Base-by-base conservation (phyloP, 495 filamentous ascomycete genomes). In the Aspergillus biplanus region DNA sequence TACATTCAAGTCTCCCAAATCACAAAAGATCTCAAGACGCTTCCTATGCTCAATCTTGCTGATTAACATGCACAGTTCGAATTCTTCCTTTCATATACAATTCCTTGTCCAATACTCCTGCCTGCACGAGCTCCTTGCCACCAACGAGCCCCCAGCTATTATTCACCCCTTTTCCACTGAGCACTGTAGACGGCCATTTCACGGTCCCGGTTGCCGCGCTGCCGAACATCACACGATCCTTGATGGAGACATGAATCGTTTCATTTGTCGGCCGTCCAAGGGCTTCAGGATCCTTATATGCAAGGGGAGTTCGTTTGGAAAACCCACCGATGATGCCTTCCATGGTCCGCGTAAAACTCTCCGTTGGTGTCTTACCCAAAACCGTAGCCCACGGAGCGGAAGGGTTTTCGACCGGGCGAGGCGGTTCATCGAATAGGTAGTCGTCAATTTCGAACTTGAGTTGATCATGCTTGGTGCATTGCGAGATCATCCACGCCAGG, bases 401-500 rank as follows among this genome's bases (percentile, higher is more conserved):
- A 7, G 49, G 50, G n/a, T n/a, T 21, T 21, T 60, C 62, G 8
- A 33, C 33, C 50, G 13, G 16, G 2, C 2, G 53, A 49, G 58
- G 52, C 5, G 63, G 58, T 34, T 54, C 49, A 12, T 68, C 61
- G 18, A 63, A 64, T 4, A 72, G 66, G 27, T 70, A 62, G 2
- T 60, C 64, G 7, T 67, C 62, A 7, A 67, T 16, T 32, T 72
- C 65, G 18, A 72, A 68, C 0, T 39, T 50, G 0, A 72, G 64
- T 31, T 72, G 70, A 21, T 65, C 57, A 34, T 70, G 32, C 56
- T 70, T 68, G 9, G 61, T 58, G 37, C 67, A 70, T 37, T 80
- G 73, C 32, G 73, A 61, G 16, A 83, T 74, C 81, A 83, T 83
- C 81, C 81, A 83, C 4, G 76, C 75, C 27, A 83, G 65, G 0